Conservation (phyloP, 164 flowering plant species). For the Stephania japonica region DNA sequence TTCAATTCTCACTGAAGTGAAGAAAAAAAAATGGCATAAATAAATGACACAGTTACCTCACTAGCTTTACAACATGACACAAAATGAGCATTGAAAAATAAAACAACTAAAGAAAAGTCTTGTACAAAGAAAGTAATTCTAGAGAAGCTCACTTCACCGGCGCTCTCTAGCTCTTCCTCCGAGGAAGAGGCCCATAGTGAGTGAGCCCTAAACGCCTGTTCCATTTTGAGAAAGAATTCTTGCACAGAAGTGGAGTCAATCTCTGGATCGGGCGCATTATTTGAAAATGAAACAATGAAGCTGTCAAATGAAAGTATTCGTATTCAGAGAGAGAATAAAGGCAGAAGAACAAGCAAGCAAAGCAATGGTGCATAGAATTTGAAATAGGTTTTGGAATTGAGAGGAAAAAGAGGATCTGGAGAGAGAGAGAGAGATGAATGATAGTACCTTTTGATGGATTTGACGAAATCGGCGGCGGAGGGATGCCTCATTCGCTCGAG, state of each 20-base stretch:
- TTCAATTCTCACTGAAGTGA: too few species aligned
- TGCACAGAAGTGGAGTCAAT: constrained; percentile 84
- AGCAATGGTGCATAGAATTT: neutral
- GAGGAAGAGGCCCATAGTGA: constrained; percentile 90
- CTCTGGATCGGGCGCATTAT: constrained; percentile 82
- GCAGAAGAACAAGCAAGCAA: neutral
- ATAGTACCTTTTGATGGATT: constrained; percentile 67
- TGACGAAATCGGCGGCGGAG: constrained; percentile 41
- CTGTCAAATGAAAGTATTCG: constrained; percentile 35
- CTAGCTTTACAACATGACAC: neutral
- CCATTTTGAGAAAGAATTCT: constrained; percentile 78
- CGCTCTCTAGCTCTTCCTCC: constrained; percentile 91
- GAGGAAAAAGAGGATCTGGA: neutral
- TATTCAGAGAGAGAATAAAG: neutral
- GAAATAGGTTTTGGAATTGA: neutral
- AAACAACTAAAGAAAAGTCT: neutral
- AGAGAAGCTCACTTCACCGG: constrained; percentile 76
- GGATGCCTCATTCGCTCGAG: constrained; percentile 98
- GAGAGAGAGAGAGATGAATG: neutral
- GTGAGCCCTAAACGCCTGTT: constrained; percentile 81
- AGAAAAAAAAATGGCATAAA: too few species aligned
- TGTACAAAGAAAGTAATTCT: neutral
- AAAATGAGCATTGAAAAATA: neutral
- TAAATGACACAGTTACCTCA: too few species aligned
- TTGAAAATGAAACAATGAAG: constrained; percentile 80